Base-by-base conservation (phyloP, 345 rosid genomes). In the Euphorbia pulcherrima region DNA sequence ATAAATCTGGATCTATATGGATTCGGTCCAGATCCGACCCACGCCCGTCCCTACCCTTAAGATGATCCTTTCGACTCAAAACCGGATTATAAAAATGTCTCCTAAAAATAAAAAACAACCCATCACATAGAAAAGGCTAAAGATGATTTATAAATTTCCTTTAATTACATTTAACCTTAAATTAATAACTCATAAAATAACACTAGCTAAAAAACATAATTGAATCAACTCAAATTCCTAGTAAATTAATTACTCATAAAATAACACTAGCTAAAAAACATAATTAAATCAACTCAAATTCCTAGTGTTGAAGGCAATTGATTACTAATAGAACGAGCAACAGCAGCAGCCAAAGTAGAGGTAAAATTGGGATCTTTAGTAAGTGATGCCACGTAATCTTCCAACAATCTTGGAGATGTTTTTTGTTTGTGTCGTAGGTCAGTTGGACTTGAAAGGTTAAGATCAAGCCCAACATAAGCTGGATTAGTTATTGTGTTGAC, bases 281-380 rank as follows among this genome's bases (percentile, higher is more conserved):
- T 3, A 7, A 33, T n/a, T 3, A 33, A 33, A 33, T 33, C 7
- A 33, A 33, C 7, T 59, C 64, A 60, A 10, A 60, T 13, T 27
- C 20, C 2, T 59, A 26, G 6, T 59, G 62, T 29, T 7, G 72
- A 10, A 44, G 57, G 33, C 13, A 21, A 2, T 28, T 57, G 21
- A 61, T 20, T 23, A 41, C 37, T 53, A 40, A 84, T 74, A 26
- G 83, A 78, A 7, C 74, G 69, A 28, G 82, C 85, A 62, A 86
- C 85, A 30, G 79, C 82, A 0, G 78, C 64, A 21, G 88, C 88
- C 62, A 86, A 48, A 53, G 79, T 75, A 33, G 48, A 21, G 4
- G 84, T 74, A 74, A 84, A 81, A 52, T 56, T 66, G 14, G 83
- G 84, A 60, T 84, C 86, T 61, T 60, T 78, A 6, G 81, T 62